Conservation (phyloP, 495 filamentous ascomycete genomes). For the Penicillium paradoxum region DNA sequence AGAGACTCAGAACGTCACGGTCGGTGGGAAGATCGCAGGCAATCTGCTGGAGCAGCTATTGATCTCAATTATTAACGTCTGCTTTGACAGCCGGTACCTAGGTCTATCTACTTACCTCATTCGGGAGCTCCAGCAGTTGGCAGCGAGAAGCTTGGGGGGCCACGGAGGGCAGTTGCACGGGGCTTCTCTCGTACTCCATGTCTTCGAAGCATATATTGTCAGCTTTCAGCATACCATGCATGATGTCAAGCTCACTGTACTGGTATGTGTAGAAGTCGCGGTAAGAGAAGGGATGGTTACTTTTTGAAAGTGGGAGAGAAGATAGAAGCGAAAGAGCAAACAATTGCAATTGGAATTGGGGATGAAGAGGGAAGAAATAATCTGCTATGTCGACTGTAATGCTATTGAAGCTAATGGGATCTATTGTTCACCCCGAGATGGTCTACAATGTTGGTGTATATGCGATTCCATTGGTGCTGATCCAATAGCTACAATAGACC, state of each 20-base stretch:
- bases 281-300: not conserved
- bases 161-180: not conserved
- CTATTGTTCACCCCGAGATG: not conserved
- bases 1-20: slow-evolving; percentile 28
- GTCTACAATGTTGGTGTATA: not conserved
- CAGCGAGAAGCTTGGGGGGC: not conserved
- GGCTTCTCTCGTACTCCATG: too few relatives aligned
- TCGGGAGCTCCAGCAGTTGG: slow-evolving; percentile 19
- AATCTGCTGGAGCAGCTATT: slow-evolving; percentile 39
- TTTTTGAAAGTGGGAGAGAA: not conserved
- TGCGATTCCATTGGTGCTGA: not conserved
- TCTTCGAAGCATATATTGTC: not conserved
- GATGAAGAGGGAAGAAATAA: not conserved
- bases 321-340: not conserved
- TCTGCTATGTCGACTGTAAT: not conserved
- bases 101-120: slow-evolving; percentile 18
- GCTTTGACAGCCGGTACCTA: not conserved
- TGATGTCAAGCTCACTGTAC: too few relatives aligned
- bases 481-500: not conserved
- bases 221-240: too few relatives aligned
- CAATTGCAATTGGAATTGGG: too few relatives aligned
- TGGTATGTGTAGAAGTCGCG: too few relatives aligned
- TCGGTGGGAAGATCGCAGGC: slow-evolving; percentile 31
- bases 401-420: not conserved
- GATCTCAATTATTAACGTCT: not conserved